A percentile compares a stretch with the other conserved stretches of the same genome.
phyloP scores from a whole-genome alignment of 2,329 filamentous ascomycete species.

The Fusarium fracticaudum region DNA sequence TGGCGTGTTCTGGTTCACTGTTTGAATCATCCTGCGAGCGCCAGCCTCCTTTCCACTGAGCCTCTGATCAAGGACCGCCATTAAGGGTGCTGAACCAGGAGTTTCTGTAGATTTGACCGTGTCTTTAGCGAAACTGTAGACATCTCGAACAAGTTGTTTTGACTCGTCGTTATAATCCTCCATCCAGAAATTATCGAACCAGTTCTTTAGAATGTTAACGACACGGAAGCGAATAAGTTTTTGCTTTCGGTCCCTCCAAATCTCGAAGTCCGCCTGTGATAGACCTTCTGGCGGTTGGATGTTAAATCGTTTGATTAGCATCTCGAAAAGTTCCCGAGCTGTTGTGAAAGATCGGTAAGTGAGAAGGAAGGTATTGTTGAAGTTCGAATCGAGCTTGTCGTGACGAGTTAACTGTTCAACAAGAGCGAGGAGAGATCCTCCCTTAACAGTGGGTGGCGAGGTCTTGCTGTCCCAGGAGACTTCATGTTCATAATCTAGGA shows the following conservation, averaged over 20 bases:
- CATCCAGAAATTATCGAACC: slow-evolving; percentile 99
- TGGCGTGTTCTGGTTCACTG: slow-evolving; percentile 82
- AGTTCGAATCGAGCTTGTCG: slow-evolving; percentile 92
- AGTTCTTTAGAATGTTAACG: slow-evolving; percentile 96
- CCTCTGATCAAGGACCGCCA: slow-evolving; percentile 88
- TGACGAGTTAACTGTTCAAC: slow-evolving; percentile 96
- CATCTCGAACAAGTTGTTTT: slow-evolving; percentile 84
- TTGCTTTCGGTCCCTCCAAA: slow-evolving; percentile 94
- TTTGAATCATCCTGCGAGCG: slow-evolving; percentile 86
- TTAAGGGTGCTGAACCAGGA: slow-evolving; percentile 83
- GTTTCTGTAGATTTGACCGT: slow-evolving; percentile 94
- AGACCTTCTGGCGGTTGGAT: slow-evolving; percentile 91
- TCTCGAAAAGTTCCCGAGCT: slow-evolving; percentile 89
- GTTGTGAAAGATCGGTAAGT: slow-evolving; percentile 96
- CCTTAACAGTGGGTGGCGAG: slow-evolving; percentile 81
- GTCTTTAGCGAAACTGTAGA: slow-evolving; percentile 90
- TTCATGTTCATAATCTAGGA: slow-evolving; percentile 87
- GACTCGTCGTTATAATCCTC: slow-evolving; percentile 88
- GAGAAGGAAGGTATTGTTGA: slow-evolving; percentile 97
- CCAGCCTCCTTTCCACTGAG: slow-evolving; percentile 88
- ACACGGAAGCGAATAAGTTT: slow-evolving; percentile 95
- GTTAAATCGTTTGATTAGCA: slow-evolving; percentile 89
- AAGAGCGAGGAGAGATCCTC: slow-evolving; percentile 86
- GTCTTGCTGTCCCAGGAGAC: slow-evolving; percentile 88
- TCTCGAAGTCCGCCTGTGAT: slow-evolving; percentile 77